Percentiles rank a stretch among this genome's conserved stretches.
Conservation (phyloP, 2,329 filamentous ascomycete genomes). For the Exserohilum rostratum region DNA sequence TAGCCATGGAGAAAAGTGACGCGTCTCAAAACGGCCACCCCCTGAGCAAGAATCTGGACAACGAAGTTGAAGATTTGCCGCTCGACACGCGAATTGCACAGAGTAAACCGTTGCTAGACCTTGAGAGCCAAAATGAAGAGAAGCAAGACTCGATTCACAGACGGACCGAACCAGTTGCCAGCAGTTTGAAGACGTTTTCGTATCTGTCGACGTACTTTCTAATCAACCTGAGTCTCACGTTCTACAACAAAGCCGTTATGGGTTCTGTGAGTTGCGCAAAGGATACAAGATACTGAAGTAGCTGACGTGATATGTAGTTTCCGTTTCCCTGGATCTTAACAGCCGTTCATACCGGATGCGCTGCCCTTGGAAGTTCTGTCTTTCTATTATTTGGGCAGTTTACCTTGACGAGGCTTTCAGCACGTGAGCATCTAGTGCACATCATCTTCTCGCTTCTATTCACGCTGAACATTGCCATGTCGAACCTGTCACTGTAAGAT, state of each 20-base stretch:
- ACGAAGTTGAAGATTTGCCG: not conserved
- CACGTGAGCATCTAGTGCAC: slow-evolving; percentile 4
- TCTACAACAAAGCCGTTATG: slow-evolving; percentile 9
- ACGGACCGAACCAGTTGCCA: not conserved
- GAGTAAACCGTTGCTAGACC: slow-evolving; percentile 1
- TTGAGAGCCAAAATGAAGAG: not conserved
- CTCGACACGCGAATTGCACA: not conserved
- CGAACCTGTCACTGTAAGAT: slow-evolving; percentile 5
- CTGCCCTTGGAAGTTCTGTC: slow-evolving; percentile 1
- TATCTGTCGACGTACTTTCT: slow-evolving; percentile 3
- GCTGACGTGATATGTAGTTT: slow-evolving; percentile 1
- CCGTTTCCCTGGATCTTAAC: slow-evolving; percentile 5
- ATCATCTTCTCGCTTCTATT: slow-evolving; percentile 4
- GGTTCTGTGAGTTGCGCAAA: not conserved
- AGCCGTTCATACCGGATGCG: slow-evolving; percentile 4
- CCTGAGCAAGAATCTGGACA: not conserved
- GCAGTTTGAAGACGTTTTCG: not conserved
- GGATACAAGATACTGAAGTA: not conserved
- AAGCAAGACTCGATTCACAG: not conserved
- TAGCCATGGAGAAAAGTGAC: not conserved
- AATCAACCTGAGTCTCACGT: slow-evolving; percentile 4
- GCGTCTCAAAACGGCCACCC: not conserved
- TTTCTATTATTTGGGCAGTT: slow-evolving; percentile 3
- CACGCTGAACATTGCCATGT: slow-evolving; percentile 7
- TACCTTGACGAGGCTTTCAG: not conserved